These are phyloP conservation scores for Botrytis fabae DNA, from an alignment of 2,329 filamentous ascomycete species.

Conservation along the genomic window DNA sequence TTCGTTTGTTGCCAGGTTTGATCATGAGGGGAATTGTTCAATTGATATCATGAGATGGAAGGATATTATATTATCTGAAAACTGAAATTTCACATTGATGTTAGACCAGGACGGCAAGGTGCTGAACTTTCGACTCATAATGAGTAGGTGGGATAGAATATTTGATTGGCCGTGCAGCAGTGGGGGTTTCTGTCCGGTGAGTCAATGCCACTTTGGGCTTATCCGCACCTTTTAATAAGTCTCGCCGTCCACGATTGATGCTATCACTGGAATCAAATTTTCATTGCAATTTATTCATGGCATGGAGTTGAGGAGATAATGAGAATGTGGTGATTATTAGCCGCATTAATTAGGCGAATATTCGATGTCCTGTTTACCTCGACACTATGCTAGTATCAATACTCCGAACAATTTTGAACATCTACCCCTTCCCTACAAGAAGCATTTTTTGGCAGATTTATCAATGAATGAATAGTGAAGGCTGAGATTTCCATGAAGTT, in stretches of 20 bases:
- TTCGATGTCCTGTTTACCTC: background rate
- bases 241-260: background rate
- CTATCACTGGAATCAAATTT: background rate
- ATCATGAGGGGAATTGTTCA: background rate
- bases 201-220: background rate
- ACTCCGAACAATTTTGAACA: background rate
- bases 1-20: background rate
- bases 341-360: background rate
- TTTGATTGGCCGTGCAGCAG: background rate
- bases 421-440: background rate
- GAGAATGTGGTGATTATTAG: background rate
- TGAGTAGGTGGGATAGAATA: background rate
- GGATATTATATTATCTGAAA: background rate
- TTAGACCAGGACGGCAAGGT: no score
- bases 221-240: background rate
- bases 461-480: background rate
- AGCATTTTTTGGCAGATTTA: background rate
- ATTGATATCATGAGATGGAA: background rate
- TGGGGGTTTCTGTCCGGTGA: background rate
- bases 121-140: constrained; percentile 20
- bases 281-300: background rate
- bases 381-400: background rate
- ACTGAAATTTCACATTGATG: background rate
- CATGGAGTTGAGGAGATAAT: background rate
- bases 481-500: background rate